These are phyloP conservation scores for Phaeolepiota aurea DNA, from an alignment of 768 basidiomycete species.

Conservation along the genomic window DNA sequence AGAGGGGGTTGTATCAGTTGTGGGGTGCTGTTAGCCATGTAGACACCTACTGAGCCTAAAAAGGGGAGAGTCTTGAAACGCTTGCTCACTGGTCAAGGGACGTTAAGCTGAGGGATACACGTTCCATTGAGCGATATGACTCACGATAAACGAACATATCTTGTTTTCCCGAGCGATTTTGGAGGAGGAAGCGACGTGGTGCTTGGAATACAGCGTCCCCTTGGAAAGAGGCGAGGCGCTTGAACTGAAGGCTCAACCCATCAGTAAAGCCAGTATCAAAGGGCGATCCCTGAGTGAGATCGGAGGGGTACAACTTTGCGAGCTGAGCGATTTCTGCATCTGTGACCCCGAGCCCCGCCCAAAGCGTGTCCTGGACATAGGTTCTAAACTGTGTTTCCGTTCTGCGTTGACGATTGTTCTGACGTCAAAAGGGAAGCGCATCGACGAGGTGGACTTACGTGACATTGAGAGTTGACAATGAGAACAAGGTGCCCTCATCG, in stretches of 20 bases:
- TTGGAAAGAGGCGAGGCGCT: constrained; percentile 33
- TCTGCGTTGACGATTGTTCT: no score
- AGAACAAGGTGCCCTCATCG: constrained; percentile 54
- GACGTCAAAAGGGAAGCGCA: not conserved
- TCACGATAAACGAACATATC: constrained; percentile 28
- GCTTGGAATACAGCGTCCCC: constrained; percentile 40
- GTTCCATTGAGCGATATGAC: constrained; percentile 8
- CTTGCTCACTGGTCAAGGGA: constrained; percentile 24
- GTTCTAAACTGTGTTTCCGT: constrained; percentile 15
- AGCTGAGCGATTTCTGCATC: constrained; percentile 12
- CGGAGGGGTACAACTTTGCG: constrained; percentile 19
- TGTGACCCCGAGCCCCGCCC: constrained; percentile 12
- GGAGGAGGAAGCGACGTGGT: constrained; percentile 37
- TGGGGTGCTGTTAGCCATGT: not conserved
- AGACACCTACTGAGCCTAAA: constrained; percentile 28
- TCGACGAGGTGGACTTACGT: no score
- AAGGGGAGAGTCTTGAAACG: constrained; percentile 25
- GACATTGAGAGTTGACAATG: constrained; percentile 38
- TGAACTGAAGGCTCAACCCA: constrained; percentile 31
- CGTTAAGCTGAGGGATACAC: not conserved
- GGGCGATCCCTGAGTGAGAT: constrained; percentile 32
- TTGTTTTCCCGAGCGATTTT: constrained; percentile 24
- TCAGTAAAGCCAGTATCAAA: constrained; percentile 31
- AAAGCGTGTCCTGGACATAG: constrained; percentile 18
- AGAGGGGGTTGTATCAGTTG: not conserved